Percentiles rank a stretch among this genome's conserved stretches.
phyloP scores from a whole-genome alignment of 371 early-diverging fungal genomes.

The Parasitella parasitica region DNA sequence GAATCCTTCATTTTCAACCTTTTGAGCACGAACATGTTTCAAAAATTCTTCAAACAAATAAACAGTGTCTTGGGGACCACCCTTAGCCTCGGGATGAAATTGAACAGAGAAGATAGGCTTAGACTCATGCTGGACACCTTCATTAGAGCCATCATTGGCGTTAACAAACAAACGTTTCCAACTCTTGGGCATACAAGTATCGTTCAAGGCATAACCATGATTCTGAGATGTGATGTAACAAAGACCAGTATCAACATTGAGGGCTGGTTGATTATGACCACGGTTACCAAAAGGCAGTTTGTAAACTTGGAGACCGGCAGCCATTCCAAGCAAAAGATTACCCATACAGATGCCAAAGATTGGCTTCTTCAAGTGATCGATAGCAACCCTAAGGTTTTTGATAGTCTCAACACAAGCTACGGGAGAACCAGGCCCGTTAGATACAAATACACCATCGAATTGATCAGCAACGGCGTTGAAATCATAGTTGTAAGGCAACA shows the following conservation, averaged over 20 bases:
- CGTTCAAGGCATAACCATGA: constrained; percentile 88
- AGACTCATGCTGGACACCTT: constrained; percentile 77
- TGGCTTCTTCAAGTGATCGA: constrained; percentile 68
- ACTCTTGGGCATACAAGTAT: constrained; percentile 59
- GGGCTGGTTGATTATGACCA: constrained; percentile 94
- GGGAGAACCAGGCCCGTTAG: constrained; percentile 95
- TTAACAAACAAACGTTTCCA: constrained; percentile 87
- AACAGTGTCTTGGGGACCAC: constrained; percentile 86
- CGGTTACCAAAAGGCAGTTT: constrained; percentile 96
- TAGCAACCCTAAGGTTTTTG: constrained; percentile 64
- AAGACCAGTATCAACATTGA: constrained; percentile 67
- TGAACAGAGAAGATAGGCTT: constrained; percentile 85
- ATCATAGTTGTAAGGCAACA: constrained; percentile 87
- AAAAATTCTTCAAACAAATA: constrained; percentile 78
- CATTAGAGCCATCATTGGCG: constrained; percentile 91
- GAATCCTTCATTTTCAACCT: constrained; percentile 7
- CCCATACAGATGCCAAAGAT: constrained; percentile 99
- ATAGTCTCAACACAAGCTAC: constrained; percentile 65
- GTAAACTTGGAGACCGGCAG: constrained; percentile 82
- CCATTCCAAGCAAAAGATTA: constrained; percentile 87
- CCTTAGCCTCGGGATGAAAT: constrained; percentile 94
- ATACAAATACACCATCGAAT: constrained; percentile 90
- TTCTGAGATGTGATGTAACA: constrained; percentile 87
- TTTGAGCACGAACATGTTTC: constrained; percentile 26
- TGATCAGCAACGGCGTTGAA: constrained; percentile 53